Percentiles rank a stretch among this genome's conserved stretches.
Conservation (phyloP, 768 basidiomycete species). For the Rhizopogon vesiculosus region DNA sequence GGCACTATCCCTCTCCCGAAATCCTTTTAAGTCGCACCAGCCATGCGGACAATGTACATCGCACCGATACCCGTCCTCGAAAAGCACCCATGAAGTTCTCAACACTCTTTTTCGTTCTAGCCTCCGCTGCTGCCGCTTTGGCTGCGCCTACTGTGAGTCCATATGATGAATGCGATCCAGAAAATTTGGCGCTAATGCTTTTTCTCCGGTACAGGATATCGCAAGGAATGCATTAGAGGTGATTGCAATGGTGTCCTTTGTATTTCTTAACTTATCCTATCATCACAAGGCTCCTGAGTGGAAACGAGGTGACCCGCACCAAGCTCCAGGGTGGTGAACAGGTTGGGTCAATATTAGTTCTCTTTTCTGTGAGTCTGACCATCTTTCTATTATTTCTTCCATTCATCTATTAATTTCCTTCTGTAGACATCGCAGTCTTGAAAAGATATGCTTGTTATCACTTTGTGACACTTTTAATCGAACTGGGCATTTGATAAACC, state of each 20-base stretch:
- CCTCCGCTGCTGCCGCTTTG: background rate
- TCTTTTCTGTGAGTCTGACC: background rate
- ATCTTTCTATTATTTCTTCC: no score
- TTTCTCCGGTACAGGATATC: background rate
- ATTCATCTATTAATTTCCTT: background rate
- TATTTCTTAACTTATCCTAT: background rate
- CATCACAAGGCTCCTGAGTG: background rate
- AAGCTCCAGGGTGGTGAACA: background rate
- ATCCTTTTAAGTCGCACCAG: background rate
- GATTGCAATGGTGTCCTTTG: no score
- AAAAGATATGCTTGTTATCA: background rate
- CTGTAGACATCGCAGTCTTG: background rate
- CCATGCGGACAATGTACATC: background rate
- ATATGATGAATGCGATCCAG: no score
- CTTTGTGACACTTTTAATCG: background rate
- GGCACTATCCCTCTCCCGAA: background rate
- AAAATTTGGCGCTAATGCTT: background rate
- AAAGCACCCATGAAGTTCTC: slow-evolving; percentile 3
- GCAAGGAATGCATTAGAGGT: background rate
- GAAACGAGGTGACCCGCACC: background rate
- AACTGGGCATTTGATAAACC: background rate
- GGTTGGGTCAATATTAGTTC: background rate
- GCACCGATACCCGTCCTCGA: background rate
- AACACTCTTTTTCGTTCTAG: background rate
- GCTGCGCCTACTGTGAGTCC: slow-evolving; percentile 2